phyloP scores from a whole-genome alignment of 129 eudicot species.

The Flaveria bidentis region DNA sequence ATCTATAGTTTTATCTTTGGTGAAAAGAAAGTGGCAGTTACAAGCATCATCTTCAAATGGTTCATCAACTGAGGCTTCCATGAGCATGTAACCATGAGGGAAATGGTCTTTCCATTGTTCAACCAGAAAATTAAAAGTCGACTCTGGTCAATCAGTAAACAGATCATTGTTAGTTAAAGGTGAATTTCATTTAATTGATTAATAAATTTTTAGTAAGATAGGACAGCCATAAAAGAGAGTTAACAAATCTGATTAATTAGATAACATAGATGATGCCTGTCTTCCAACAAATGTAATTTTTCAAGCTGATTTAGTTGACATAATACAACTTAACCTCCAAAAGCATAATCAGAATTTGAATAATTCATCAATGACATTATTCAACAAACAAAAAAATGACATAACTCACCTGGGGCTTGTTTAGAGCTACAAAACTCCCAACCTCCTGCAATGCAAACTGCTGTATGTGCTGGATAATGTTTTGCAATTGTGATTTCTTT shows the following conservation, averaged over 20 bases:
- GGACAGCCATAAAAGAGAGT: constrained; percentile 11
- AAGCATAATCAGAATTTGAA: not conserved
- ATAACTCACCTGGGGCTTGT: constrained; percentile 72
- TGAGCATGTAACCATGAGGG: constrained; percentile 78
- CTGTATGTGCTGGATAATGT: constrained; percentile 82
- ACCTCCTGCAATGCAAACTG: constrained; percentile 88
- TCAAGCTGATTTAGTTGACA: constrained; percentile 16
- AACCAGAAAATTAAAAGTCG: constrained; percentile 79
- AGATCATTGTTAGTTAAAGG: not conserved
- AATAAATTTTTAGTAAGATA: constrained; percentile 2
- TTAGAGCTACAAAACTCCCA: constrained; percentile 93
- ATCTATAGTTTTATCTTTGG: constrained; percentile 45
- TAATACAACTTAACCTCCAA: constrained; percentile 14
- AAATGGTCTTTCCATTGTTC: constrained; percentile 89
- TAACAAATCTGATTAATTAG: constrained; percentile 17
- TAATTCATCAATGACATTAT: not conserved
- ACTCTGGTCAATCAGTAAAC: constrained; percentile 54
- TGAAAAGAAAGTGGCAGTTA: constrained; percentile 82
- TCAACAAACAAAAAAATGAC: constrained; percentile 3
- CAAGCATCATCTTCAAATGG: constrained; percentile 98
- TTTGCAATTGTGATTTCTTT: constrained; percentile 74
- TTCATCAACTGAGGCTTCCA: constrained; percentile 69
- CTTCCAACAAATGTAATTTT: constrained; percentile 1
- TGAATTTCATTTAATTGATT: constrained; percentile 2
- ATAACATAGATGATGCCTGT: constrained; percentile 1